Base-by-base conservation (phyloP, 352 stramenopile species). In the Globisporangium uncinulatum region DNA sequence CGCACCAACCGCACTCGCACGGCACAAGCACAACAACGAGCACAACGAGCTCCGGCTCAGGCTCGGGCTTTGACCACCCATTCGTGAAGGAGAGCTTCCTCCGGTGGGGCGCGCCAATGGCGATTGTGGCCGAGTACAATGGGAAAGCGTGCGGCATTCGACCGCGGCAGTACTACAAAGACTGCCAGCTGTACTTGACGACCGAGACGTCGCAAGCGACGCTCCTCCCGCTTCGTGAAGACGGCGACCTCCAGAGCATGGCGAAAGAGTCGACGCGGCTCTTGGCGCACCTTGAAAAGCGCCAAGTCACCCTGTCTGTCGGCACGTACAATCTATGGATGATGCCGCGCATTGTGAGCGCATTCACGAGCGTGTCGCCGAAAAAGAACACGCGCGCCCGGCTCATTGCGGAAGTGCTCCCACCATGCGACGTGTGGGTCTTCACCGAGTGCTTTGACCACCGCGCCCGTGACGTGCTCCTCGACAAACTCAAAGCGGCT, bases 241-340 rank as follows among this genome's bases (percentile, higher is more conserved):
- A 74, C 32, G 81, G 74, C 14, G 73, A 88, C 20, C 66, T 91
- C 20, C 79, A 79, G 43, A 81, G 68, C 19, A 78, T 87, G 66
- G 78, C 80, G 7, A 86, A 88, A 53, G 80, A 89, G 47, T 91
- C 80, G 4, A 84, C 81, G 37, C 74, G 78, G 9, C 74, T 63
- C 21, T 61, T 91, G 29, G 78, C 80, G 10, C 74, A 87, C 41
- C 51, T 88, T 15, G 78, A 89, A 43, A 72, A 70, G 32, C 74
- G 74, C 17, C 76, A 77, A 19, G 76, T 91, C 31, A 60, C 57
- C 24, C 36, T 92, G 7, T 77, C 63, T 29, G 66, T 92, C 7
- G 82, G 79, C 29, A 92, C 79, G 13, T 92, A 89, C 70, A 92
- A 89, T 55, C 77, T 92, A 14, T 92, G 82, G 82, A 92, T 92